phyloP scores from a whole-genome alignment of 2,329 filamentous ascomycete species.

The Cryphonectria naterciae region DNA sequence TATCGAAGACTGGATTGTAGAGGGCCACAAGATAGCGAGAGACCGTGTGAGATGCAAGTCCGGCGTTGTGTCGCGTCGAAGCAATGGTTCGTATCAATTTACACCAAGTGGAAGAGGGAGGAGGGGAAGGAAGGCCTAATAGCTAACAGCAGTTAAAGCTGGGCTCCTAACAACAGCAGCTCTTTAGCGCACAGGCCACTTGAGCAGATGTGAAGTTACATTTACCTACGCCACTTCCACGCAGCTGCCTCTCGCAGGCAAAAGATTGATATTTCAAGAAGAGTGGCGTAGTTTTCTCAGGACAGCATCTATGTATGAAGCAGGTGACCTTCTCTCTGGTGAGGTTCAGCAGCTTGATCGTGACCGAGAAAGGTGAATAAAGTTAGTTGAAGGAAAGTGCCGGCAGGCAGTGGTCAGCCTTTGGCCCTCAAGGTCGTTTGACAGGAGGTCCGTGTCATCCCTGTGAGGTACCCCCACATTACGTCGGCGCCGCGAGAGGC shows the following conservation, averaged over 20 bases:
- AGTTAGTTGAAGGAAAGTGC: neutral
- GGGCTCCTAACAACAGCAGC: neutral
- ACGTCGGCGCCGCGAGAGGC: conserved; percentile 10
- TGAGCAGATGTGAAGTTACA: neutral
- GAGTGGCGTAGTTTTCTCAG: neutral
- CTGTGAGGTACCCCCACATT: conserved; percentile 1
- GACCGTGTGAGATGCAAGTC: neutral
- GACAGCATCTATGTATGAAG: neutral
- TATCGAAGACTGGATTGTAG: neutral
- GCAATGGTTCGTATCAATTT: neutral
- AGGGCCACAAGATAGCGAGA: neutral
- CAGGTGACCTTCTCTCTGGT: neutral
- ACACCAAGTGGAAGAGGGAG: neutral
- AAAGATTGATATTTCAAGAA: neutral
- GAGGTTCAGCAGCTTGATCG: neutral
- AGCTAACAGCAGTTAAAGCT: neutral
- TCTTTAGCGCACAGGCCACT: conserved; percentile 8
- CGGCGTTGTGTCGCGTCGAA: neutral
- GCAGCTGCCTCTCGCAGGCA: neutral
- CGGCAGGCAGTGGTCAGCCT: conserved; percentile 3
- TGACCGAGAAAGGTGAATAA: neutral
- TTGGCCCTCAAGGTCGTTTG: neutral
- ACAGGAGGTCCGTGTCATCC: neutral
- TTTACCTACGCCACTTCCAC: neutral
- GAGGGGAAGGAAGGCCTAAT: neutral